phyloP scores from a whole-genome alignment of 202 grass and related monocot species.

The Sporobolus alterniflorus region DNA sequence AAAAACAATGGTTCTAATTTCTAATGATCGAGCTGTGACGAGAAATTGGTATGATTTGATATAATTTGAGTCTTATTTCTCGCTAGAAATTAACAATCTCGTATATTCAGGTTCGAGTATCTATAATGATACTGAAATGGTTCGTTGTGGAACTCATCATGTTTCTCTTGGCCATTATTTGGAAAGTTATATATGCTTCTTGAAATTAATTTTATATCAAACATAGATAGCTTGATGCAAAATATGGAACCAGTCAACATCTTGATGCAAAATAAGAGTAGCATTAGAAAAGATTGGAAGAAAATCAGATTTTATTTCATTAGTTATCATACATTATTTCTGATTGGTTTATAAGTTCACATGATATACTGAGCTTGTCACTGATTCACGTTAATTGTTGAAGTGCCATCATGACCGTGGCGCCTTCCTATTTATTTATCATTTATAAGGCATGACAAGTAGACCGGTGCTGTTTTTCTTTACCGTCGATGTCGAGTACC shows the following conservation, averaged over 20 bases:
- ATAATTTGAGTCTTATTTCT: conserved; percentile 23
- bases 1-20: not conserved
- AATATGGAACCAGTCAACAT: not conserved
- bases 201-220: not conserved
- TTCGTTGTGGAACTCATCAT: not conserved
- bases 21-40: not conserved
- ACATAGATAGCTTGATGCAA: not conserved
- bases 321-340: not conserved
- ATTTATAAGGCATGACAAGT: not conserved
- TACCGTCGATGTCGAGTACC: not conserved
- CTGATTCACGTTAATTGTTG: not conserved
- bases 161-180: not conserved
- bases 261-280: not conserved
- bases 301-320: not conserved
- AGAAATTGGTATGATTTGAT: not conserved
- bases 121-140: not conserved
- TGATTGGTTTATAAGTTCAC: not conserved
- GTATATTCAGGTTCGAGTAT: not conserved
- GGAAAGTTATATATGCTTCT: not conserved
- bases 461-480: not conserved
- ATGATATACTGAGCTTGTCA: not conserved
- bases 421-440: not conserved
- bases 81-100: conserved; percentile 20
- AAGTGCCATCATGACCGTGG: not conserved
- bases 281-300: not conserved